Conservation (phyloP, 306 rosid genomes). For the Oxytropis ochrocephala region DNA sequence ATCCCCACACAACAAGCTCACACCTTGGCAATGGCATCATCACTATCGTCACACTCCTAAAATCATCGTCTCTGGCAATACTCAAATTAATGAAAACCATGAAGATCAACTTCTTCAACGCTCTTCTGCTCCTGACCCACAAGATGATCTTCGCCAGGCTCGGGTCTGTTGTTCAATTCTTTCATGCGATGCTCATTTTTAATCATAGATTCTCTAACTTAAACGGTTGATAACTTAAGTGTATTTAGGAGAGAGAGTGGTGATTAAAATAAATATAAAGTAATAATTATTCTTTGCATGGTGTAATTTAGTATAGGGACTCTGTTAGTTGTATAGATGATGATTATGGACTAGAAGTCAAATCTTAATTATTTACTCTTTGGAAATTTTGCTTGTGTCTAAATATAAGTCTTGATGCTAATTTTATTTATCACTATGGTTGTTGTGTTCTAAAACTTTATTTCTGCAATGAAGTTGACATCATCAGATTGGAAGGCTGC, state of each 20-base stretch:
- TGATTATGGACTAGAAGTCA: neutral
- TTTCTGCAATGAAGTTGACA: conserved; percentile 82
- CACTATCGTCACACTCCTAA: conserved; percentile 23
- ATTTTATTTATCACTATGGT: neutral
- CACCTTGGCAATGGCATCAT: conserved; percentile 12
- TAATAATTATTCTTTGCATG: neutral
- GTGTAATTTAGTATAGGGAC: neutral
- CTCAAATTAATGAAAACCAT: conserved; percentile 33
- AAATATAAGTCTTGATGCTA: neutral
- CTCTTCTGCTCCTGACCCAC: conserved; percentile 33
- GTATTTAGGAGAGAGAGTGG: too few relatives aligned
- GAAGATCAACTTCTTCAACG: conserved; percentile 32
- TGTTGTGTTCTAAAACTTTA: conserved; percentile 48
- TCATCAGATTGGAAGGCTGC: conserved; percentile 92
- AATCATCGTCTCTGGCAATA: conserved; percentile 32
- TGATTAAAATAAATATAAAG: neutral
- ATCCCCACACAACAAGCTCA: conserved; percentile 26
- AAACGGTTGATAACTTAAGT: too few relatives aligned
- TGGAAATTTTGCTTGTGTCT: neutral
- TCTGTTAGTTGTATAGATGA: neutral
- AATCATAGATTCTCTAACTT: too few relatives aligned
- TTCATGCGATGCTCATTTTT: neutral
- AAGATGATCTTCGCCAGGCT: conserved; percentile 38
- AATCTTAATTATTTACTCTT: neutral
- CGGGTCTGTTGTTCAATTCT: conserved; percentile 45